Conservation (phyloP, 805 yeast species). For the Candida khao-thaluensis region DNA sequence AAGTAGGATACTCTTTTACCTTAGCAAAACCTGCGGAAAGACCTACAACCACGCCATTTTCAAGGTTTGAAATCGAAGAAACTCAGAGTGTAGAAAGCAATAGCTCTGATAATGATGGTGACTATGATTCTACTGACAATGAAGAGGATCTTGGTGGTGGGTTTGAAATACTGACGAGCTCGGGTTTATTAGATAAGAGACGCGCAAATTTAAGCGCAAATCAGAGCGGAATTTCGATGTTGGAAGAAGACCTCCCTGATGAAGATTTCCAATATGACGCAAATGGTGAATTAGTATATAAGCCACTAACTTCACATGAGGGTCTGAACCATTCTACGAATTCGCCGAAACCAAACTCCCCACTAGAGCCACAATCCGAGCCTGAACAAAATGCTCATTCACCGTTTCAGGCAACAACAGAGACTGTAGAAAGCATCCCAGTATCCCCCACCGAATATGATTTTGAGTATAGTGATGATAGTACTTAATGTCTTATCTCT, state of each 20-base stretch:
- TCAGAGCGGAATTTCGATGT: constrained; percentile 2
- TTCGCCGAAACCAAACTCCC: too few relatives aligned
- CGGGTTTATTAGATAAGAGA: constrained; percentile 3
- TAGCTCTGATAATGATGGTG: too few relatives aligned
- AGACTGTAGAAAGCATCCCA: too few relatives aligned
- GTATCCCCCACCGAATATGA: constrained; percentile 35
- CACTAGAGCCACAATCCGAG: not conserved
- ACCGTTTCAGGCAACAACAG: too few relatives aligned
- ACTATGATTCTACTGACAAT: not conserved
- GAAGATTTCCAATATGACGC: constrained; percentile 6
- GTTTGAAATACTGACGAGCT: too few relatives aligned
- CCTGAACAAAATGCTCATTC: constrained; percentile 12
- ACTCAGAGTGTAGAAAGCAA: constrained; percentile 4
- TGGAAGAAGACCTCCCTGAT: not conserved
- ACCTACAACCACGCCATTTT: not conserved
- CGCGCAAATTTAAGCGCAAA: constrained; percentile 5
- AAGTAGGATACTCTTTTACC: too few relatives aligned
- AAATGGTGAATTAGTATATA: constrained; percentile 23
- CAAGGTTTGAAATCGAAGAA: constrained; percentile 2
- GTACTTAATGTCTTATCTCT: not conserved
- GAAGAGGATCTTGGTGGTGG: not conserved
- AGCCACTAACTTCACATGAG: too few relatives aligned
- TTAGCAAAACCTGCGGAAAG: too few relatives aligned
- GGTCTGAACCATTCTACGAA: too few relatives aligned
- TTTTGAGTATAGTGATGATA: constrained; percentile 38